These are phyloP conservation scores for Trametes cubensis DNA, from an alignment of 768 basidiomycete species.

Conservation along the genomic window DNA sequence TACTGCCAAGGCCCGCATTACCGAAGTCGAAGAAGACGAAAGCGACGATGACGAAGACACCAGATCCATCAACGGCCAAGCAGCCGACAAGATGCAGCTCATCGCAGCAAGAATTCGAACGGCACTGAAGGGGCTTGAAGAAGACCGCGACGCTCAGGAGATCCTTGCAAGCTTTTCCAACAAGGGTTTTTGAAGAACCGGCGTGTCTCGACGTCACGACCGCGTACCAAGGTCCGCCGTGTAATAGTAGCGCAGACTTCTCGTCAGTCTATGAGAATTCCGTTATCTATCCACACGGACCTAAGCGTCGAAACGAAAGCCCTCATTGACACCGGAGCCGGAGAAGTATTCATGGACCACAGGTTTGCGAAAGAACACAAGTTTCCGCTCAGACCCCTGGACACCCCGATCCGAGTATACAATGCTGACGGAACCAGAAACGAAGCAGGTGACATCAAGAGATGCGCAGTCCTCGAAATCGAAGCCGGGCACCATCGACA, in stretches of 20 bases:
- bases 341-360: not conserved
- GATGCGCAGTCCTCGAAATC: too few species aligned
- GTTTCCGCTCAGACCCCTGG: too few species aligned
- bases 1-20: too few species aligned
- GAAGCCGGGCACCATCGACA: too few species aligned
- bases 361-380: not conserved
- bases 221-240: not conserved
- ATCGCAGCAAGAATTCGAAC: too few species aligned
- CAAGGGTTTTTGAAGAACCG: slow-evolving; percentile 1
- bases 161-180: not conserved
- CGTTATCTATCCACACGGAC: not conserved
- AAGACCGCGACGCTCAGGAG: not conserved
- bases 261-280: not conserved
- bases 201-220: not conserved
- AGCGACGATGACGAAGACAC: too few species aligned
- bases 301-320: not conserved
- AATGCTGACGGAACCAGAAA: too few species aligned
- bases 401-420: too few species aligned
- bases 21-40: too few species aligned
- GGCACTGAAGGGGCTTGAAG: not conserved
- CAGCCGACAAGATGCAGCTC: too few species aligned
- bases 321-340: not conserved
- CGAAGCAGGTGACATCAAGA: too few species aligned
- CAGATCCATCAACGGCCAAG: too few species aligned
- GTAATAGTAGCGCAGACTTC: not conserved